Evolutionary conservation across 2,329 filamentous ascomycete genomes (phyloP), one percentile per base, ranked within the genome.

Genomic region (Neopestalotiopsis rosae): DNA sequence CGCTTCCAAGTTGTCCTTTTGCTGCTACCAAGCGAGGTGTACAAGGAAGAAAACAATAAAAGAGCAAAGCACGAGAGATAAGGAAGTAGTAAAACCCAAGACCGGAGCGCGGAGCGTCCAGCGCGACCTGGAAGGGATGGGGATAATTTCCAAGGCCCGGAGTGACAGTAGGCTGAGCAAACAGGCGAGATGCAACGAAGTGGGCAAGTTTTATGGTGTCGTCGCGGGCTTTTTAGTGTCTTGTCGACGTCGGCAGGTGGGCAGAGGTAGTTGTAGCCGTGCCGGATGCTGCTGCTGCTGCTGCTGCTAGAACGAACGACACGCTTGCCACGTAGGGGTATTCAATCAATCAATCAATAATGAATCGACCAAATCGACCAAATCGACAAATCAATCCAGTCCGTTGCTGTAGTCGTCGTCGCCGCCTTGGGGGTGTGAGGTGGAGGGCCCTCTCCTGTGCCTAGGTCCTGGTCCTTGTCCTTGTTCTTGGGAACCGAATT

Each of bases 151-250:
- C 24, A 59, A 59, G 30, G 24, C 57, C 57, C 24, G 9, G 45
- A 52, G 17, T 52, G 45, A 17, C 17, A 52, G 45, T 52, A 52
- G 45, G 17, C 45, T n/a, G 45, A 9, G 45, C 4, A 52, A 20
- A n/a, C 20, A 52, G 45, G 20, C 45, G 45, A 52, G 45, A 52
- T 52, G 45, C 45, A 52, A 52, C 45, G 45, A 52, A 20, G 45
- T 52, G 45, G 45, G 45, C 45, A 52, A n/a, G 45, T 52, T 52
- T 52, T 52, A 52, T 52, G 45, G 45, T 52, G 45, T 52, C 42
- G 13, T n/a, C n/a, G 42, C 42, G 13, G 42, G 42, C 42, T 49
- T n/a, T 17, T 9, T 52, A 17, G 45, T 20, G 24, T 52, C 45
- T 7, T 52, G 45, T 52, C 45, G 45, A 52, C n/a, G 34, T 38